Conservation (phyloP, 345 rosid species). For the Murraya paniculata region DNA sequence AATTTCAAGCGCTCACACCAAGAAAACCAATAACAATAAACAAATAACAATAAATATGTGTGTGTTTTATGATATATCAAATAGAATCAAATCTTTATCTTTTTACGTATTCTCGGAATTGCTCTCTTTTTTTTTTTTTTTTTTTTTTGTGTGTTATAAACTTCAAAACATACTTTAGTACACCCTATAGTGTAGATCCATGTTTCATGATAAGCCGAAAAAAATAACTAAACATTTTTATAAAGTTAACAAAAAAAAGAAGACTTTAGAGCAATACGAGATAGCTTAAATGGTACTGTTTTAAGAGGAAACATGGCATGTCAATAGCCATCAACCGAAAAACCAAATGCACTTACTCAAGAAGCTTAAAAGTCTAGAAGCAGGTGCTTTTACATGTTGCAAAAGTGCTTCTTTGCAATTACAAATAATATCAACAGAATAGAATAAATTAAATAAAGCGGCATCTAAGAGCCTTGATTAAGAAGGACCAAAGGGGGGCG, state of each 20-base stretch:
- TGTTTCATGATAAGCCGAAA: background rate
- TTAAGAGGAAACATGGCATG: background rate
- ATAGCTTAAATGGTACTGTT: background rate
- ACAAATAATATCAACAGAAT: background rate
- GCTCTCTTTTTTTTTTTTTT: too few species aligned
- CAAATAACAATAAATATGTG: too few species aligned
- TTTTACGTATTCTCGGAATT: too few species aligned
- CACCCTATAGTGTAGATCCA: background rate
- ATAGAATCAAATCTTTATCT: too few species aligned
- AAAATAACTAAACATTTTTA: too few species aligned
- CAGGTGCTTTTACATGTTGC: background rate
- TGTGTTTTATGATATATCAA: too few species aligned
- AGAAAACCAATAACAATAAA: too few species aligned
- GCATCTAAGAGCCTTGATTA: background rate
- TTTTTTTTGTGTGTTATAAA: too few species aligned
- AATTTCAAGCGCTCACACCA: too few species aligned
- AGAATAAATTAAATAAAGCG: background rate
- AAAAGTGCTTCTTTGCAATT: background rate
- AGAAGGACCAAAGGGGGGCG: background rate
- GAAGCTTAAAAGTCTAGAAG: constrained; percentile 22
- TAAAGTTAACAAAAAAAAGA: background rate
- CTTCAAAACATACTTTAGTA: background rate
- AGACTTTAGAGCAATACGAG: background rate
- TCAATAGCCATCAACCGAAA: background rate
- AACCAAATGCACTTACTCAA: background rate